Evolutionary conservation across 1,139 yeast genomes (phyloP).

Genomic region (Komagataea norvegica): DNA sequence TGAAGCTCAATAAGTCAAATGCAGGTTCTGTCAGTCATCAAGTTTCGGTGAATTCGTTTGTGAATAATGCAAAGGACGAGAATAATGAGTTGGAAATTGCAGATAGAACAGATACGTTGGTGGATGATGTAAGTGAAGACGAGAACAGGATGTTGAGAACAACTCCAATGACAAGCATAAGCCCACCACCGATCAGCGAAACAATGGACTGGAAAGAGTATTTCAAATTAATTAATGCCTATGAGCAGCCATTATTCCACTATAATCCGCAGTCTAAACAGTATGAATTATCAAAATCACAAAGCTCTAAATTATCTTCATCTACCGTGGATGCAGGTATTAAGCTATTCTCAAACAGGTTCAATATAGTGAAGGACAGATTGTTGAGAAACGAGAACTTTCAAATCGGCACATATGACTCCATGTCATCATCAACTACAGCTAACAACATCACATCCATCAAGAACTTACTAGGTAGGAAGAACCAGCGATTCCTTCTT

Average conservation of each 20-base stretch:
- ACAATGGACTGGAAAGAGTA: conserved; percentile 64
- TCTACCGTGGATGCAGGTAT: conserved; percentile 31
- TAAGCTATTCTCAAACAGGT: conserved; percentile 44
- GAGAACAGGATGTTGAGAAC: conserved; percentile 10
- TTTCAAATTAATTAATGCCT: conserved; percentile 61
- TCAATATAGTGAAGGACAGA: conserved; percentile 60
- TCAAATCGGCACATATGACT: conserved; percentile 30
- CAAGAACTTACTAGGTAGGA: conserved; percentile 81
- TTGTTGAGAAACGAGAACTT: conserved; percentile 72
- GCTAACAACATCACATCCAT: conserved; percentile 59
- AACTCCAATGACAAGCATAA: conserved; percentile 25
- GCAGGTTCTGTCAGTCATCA: not conserved
- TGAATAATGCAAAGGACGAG: conserved; percentile 1
- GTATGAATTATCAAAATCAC: conserved; percentile 37
- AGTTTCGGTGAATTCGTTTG: conserved; percentile 14
- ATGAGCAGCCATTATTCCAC: conserved; percentile 57
- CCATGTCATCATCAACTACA: conserved; percentile 30
- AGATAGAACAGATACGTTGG: conserved; percentile 33
- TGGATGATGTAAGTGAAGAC: conserved; percentile 28
- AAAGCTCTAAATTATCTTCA: conserved; percentile 21
- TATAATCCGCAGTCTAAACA: conserved; percentile 68
- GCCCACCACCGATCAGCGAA: conserved; percentile 23
- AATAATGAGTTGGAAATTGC: conserved; percentile 19
- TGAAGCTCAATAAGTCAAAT: conserved; percentile 10
- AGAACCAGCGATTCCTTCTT: conserved; percentile 67